Conservation (phyloP, 2,329 filamentous ascomycete species). For the Cladobotryum mycophilum region DNA sequence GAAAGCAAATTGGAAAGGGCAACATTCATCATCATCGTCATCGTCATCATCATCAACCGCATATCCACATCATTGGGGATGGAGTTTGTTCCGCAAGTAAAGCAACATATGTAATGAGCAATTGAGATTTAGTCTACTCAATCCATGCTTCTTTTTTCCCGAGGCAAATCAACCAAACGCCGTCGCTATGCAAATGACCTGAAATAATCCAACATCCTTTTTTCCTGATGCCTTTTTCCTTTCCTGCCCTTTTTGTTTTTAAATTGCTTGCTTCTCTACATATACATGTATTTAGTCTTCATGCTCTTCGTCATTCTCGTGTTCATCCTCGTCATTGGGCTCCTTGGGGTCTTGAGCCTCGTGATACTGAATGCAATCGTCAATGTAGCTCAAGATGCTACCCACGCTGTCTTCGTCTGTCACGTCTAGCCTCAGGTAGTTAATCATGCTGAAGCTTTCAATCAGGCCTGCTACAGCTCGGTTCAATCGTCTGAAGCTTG, state of each 20-base stretch:
- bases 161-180: conserved; percentile 23
- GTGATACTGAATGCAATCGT: conserved; percentile 88
- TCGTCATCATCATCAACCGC: too few species aligned
- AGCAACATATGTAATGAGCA: neutral
- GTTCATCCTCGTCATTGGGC: conserved; percentile 54
- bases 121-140: conserved; percentile 9
- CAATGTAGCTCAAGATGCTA: conserved; percentile 81
- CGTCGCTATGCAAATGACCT: conserved; percentile 34
- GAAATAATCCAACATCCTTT: neutral
- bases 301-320: conserved; percentile 35
- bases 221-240: neutral
- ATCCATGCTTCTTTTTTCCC: neutral
- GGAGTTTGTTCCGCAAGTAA: too few species aligned
- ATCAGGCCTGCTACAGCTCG: conserved; percentile 84
- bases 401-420: conserved; percentile 89
- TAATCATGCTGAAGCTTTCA: conserved; percentile 97
- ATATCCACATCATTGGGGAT: too few species aligned
- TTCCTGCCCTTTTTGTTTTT: conserved; percentile 2
- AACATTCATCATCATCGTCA: too few species aligned
- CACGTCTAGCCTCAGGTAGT: conserved; percentile 82
- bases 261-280: conserved; percentile 11
- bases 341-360: conserved; percentile 90
- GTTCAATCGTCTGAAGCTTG: conserved; percentile 77
- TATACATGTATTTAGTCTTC: conserved; percentile 15
- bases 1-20: too few species aligned